Percentiles rank a stretch among this genome's conserved stretches.
These are phyloP conservation scores for Termitomyces sp. DNA, from an alignment of 768 basidiomycete species.

Conservation along the genomic window DNA sequence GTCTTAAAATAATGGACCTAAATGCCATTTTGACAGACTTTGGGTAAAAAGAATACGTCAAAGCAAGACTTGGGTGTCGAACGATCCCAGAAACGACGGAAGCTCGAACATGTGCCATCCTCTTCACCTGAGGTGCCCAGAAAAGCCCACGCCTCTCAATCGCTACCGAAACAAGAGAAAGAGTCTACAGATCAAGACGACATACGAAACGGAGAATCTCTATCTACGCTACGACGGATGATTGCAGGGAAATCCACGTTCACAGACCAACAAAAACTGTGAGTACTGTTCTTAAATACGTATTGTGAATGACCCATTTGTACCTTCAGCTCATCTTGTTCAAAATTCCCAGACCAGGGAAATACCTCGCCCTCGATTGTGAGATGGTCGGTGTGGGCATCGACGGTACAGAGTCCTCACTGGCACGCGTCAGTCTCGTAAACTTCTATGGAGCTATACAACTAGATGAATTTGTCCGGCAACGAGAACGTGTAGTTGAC, in stretches of 20 bases:
- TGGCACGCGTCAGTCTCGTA: constrained; percentile 86
- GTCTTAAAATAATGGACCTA: neutral
- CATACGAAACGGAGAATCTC: constrained; percentile 42
- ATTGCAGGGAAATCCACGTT: constrained; percentile 40
- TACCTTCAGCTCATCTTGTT: neutral
- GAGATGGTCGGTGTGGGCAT: constrained; percentile 97
- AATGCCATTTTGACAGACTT: constrained; percentile 5
- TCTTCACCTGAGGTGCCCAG: constrained; percentile 4
- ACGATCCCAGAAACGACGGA: constrained; percentile 22
- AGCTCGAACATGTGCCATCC: constrained; percentile 15
- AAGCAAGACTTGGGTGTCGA: constrained; percentile 3
- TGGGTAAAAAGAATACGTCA: constrained; percentile 9
- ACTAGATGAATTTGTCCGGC: constrained; percentile 82
- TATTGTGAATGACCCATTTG: constrained; percentile 1
- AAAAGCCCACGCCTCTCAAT: neutral
- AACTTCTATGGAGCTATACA: constrained; percentile 80
- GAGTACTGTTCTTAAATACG: constrained; percentile 18
- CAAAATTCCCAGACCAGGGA: constrained; percentile 45
- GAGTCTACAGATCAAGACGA: constrained; percentile 13
- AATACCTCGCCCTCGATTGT: constrained; percentile 85
- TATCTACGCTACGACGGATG: constrained; percentile 44
- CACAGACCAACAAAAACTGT: constrained; percentile 37
- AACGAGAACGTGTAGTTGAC: constrained; percentile 85
- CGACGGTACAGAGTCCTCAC: constrained; percentile 73
- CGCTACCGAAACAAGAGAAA: neutral